These are phyloP conservation scores for Coemansia sp. DNA, from an alignment of 192 early-diverging fungal genomes.

Conservation along the genomic window DNA sequence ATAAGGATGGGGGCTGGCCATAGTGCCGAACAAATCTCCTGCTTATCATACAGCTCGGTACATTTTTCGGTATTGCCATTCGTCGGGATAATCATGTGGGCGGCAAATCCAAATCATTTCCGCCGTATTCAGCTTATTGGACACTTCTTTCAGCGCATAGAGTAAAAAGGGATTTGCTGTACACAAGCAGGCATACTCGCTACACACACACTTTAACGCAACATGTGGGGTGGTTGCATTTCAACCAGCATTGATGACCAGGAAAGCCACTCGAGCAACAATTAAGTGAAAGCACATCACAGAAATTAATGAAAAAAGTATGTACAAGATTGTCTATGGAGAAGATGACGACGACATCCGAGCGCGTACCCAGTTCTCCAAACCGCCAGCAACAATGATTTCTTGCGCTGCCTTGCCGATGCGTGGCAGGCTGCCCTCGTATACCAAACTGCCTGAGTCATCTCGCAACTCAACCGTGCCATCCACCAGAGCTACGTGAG, in stretches of 20 bases:
- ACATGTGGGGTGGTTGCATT: neutral
- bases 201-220: too few relatives aligned
- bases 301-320: constrained; percentile 1
- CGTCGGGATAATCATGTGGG: too few relatives aligned
- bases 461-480: constrained; percentile 57
- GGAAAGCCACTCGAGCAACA: constrained; percentile 4
- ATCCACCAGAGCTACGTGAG: constrained; percentile 65
- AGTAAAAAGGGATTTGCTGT: too few relatives aligned
- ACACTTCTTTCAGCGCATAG: too few relatives aligned
- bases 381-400: constrained; percentile 86
- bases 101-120: too few relatives aligned
- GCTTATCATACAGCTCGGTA: constrained; percentile 1
- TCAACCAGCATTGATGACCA: neutral
- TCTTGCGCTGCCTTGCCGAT: constrained; percentile 98
- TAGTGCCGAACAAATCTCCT: constrained; percentile 5
- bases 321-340: constrained; percentile 6
- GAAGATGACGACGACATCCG: constrained; percentile 45
- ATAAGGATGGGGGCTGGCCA: constrained; percentile 5
- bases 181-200: too few relatives aligned
- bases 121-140: too few relatives aligned
- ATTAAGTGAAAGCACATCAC: neutral
- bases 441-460: constrained; percentile 13
- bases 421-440: constrained; percentile 48
- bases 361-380: constrained; percentile 92
- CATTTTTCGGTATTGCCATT: constrained; percentile 7